Conservation (phyloP, 495 filamentous ascomycete species). For the Saxophila tyrrhenica region DNA sequence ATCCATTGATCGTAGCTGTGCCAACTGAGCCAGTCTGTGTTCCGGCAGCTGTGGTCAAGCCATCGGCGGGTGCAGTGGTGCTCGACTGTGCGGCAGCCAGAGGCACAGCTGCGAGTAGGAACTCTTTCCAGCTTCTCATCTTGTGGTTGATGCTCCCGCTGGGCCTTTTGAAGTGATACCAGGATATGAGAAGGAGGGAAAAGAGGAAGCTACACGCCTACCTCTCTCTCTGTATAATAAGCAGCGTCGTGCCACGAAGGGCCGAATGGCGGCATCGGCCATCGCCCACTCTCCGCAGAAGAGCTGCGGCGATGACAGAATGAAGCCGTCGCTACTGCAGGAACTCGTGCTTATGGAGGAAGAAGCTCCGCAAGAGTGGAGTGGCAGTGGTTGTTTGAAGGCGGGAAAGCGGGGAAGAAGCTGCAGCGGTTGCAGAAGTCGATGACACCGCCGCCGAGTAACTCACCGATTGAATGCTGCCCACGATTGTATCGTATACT, state of each 20-base stretch:
- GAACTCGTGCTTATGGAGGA: too few relatives aligned
- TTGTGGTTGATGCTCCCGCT: too few relatives aligned
- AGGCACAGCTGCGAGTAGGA: conserved; percentile 2
- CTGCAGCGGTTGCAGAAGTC: background rate
- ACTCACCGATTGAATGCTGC: too few relatives aligned
- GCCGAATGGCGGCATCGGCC: too few relatives aligned
- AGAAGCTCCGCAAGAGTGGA: background rate
- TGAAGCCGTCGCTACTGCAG: too few relatives aligned
- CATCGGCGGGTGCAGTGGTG: conserved; percentile 1
- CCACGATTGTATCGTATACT: too few relatives aligned
- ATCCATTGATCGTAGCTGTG: conserved; percentile 19
- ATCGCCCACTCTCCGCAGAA: too few relatives aligned
- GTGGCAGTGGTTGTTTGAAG: background rate
- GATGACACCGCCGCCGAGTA: background rate
- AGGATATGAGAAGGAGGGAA: too few relatives aligned
- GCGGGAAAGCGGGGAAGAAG: background rate
- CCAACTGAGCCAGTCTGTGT: conserved; percentile 4
- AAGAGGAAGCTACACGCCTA: too few relatives aligned
- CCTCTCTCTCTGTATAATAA: too few relatives aligned
- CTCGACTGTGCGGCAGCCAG: conserved; percentile 5
- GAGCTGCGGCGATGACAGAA: too few relatives aligned
- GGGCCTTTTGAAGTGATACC: background rate
- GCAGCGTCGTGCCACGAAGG: too few relatives aligned
- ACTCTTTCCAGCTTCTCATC: conserved; percentile 1
- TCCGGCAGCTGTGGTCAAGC: conserved; percentile 2